phyloP scores from a whole-genome alignment of 2,329 filamentous ascomycete species.

The Fusarium succisae region DNA sequence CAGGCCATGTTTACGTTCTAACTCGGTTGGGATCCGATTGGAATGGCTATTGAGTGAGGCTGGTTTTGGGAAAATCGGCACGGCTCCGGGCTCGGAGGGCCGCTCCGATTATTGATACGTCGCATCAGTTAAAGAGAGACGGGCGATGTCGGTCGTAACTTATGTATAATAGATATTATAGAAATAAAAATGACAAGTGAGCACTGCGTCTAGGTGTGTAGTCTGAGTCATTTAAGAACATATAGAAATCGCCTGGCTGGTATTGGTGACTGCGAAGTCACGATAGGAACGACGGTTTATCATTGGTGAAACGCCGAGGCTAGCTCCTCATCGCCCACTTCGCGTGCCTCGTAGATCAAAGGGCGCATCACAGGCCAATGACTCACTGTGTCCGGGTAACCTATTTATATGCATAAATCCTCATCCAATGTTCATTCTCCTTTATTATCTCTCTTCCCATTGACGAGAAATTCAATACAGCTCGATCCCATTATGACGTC shows the following conservation, averaged over 20 bases:
- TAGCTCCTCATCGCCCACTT: background rate
- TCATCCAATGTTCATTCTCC: fast-evolving
- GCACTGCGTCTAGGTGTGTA: background rate
- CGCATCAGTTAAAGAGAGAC: fast-evolving
- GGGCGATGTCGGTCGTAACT: fast-evolving
- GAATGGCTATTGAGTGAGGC: background rate
- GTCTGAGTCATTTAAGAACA: fast-evolving
- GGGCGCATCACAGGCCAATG: background rate
- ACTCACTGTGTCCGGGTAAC: background rate
- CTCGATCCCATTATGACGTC: fast-evolving
- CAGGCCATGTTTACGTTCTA: background rate
- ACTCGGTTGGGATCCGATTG: background rate
- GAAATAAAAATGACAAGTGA: fast-evolving
- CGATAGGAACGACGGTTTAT: fast-evolving
- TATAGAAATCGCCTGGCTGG: fast-evolving
- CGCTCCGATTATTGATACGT: background rate
- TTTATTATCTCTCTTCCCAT: fast-evolving
- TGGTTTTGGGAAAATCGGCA: background rate
- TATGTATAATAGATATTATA: background rate
- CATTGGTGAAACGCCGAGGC: background rate
- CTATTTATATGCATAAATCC: background rate
- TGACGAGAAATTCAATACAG: fast-evolving
- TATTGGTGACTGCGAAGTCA: background rate
- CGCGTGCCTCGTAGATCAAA: background rate
- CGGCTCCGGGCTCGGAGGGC: background rate